Evolutionary conservation across 2,329 filamentous ascomycete species (phyloP).

Genomic region (Colletotrichum theobromicola): DNA sequence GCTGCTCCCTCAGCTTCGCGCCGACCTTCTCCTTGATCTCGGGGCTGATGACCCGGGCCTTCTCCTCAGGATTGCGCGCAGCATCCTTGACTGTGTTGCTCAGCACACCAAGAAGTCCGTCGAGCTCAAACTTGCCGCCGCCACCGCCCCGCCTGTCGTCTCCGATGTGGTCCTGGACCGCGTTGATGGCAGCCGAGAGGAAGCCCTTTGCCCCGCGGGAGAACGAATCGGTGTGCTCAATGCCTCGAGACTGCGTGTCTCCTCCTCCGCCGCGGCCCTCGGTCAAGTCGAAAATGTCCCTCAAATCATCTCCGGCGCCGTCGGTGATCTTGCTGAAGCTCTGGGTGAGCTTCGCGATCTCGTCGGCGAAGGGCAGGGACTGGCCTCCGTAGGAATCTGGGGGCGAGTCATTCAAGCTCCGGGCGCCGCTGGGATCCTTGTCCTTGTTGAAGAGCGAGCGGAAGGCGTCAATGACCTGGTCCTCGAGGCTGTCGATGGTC

Average conservation of each 20-base stretch:
- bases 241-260: constrained; percentile 29
- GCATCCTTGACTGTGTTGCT: constrained; percentile 49
- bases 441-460: constrained; percentile 47
- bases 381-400: constrained; percentile 46
- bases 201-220: constrained; percentile 38
- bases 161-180: constrained; percentile 44
- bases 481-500: constrained; percentile 50
- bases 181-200: constrained; percentile 45
- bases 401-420: constrained; percentile 35
- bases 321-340: constrained; percentile 44
- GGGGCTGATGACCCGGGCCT: constrained; percentile 47
- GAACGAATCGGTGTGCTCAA: constrained; percentile 25
- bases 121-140: constrained; percentile 41
- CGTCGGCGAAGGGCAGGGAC: constrained; percentile 50
- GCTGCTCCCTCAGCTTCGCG: constrained; percentile 43
- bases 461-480: constrained; percentile 49
- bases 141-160: constrained; percentile 32
- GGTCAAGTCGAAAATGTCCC: constrained; percentile 49
- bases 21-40: constrained; percentile 52
- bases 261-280: constrained; percentile 30
- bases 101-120: constrained; percentile 46
- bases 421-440: constrained; percentile 16
- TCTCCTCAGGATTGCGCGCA: constrained; percentile 50
- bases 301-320: constrained; percentile 45
- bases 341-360: constrained; percentile 46